phyloP scores from a whole-genome alignment of 768 basidiomycete genomes.

The Mycena alexandri region DNA sequence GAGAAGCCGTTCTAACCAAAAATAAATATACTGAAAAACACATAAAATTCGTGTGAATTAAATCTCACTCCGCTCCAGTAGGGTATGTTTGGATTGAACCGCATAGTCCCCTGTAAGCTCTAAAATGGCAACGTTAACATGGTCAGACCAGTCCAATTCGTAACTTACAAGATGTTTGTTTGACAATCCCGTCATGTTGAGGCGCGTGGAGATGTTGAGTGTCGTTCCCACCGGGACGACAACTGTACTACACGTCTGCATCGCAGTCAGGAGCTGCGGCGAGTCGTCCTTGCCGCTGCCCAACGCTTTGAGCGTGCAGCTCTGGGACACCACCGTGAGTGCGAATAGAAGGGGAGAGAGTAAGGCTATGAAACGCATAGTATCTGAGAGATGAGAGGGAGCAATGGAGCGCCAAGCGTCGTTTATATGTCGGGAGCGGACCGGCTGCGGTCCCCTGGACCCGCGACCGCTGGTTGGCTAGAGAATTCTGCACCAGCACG shows the following conservation, averaged over 20 bases:
- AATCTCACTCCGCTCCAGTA: conserved; percentile 63
- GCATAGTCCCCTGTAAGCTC: conserved; percentile 64
- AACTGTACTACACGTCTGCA: conserved; percentile 56
- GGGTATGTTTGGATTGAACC: conserved; percentile 62
- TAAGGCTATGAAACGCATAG: conserved; percentile 5
- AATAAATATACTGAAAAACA: neutral
- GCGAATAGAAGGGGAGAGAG: conserved; percentile 1
- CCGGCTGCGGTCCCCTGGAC: conserved; percentile 9
- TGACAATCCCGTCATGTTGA: conserved; percentile 66
- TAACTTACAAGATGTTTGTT: conserved; percentile 63
- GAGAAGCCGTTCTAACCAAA: conserved; percentile 61
- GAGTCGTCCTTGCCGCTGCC: conserved; percentile 63
- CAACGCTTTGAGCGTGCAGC: conserved; percentile 57
- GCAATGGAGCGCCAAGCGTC: neutral
- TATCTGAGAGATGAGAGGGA: neutral
- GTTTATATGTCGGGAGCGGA: conserved; percentile 14
- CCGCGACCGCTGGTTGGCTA: conserved; percentile 4
- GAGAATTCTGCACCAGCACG: neutral
- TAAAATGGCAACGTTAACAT: conserved; percentile 36
- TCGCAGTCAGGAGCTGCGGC: conserved; percentile 60
- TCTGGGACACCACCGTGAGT: neutral
- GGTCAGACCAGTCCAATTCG: neutral
- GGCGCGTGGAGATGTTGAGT: conserved; percentile 61
- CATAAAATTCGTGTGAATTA: neutral
- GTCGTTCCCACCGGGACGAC: conserved; percentile 60